Conservation (phyloP, 2,329 filamentous ascomycete species). For the Aspergillus jensenii region DNA sequence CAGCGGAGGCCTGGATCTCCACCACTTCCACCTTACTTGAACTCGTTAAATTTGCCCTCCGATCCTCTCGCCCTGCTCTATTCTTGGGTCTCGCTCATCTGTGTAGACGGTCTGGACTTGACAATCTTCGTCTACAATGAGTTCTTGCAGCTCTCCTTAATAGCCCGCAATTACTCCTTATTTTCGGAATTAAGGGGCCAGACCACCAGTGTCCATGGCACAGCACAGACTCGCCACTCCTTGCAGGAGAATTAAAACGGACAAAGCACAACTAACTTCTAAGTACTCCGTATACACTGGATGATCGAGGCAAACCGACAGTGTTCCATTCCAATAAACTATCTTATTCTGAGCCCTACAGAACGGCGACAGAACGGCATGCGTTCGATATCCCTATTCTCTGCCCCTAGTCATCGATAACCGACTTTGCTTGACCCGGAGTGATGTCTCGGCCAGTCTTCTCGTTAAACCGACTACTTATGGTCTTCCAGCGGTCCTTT, state of each 20-base stretch:
- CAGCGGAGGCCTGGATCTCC: not conserved
- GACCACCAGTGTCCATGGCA: not conserved
- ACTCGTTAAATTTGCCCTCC: not conserved
- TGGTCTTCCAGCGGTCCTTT: slow-evolving; percentile 46
- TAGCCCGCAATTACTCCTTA: not conserved
- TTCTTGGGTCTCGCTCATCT: slow-evolving; percentile 13
- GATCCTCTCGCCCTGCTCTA: slow-evolving; percentile 15
- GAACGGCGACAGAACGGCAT: too few species aligned
- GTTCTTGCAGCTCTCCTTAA: not conserved
- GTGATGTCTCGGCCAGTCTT: slow-evolving; percentile 49
- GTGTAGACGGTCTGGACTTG: slow-evolving; percentile 2
- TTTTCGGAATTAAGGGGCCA: not conserved
- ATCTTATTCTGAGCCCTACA: not conserved
- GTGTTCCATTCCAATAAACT: not conserved
- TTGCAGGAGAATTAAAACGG: too few species aligned
- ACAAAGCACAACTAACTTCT: not conserved
- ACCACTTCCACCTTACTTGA: slow-evolving; percentile 2
- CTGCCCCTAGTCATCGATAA: slow-evolving; percentile 9
- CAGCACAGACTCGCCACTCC: too few species aligned
- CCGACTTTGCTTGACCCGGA: slow-evolving; percentile 36
- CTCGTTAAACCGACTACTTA: slow-evolving; percentile 50
- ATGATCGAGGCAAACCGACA: not conserved
- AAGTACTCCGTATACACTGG: not conserved
- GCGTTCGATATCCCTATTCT: not conserved
- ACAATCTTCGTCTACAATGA: not conserved